Evolutionary conservation across 345 rosid genomes (phyloP).

Genomic region (Passiflora organensis): DNA sequence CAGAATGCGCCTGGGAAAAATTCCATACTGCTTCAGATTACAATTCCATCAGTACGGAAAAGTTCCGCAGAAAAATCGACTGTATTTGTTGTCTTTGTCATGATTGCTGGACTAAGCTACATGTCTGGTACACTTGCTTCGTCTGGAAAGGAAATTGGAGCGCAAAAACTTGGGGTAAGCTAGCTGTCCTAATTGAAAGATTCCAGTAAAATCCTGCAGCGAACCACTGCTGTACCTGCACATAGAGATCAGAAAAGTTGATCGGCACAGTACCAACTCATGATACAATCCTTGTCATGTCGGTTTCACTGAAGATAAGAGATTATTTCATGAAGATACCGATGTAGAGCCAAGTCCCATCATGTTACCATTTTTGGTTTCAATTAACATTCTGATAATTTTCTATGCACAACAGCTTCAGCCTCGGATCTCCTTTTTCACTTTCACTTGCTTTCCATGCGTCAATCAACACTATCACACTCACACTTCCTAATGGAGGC

Average conservation of each 20-base stretch:
- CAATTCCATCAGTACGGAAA: no score
- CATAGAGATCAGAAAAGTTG: not conserved
- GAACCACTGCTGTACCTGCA: not conserved
- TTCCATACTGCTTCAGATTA: no score
- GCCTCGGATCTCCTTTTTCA: conserved; percentile 10
- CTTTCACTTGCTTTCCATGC: conserved; percentile 12
- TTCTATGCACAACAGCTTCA: conserved; percentile 16
- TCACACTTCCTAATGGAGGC: not conserved
- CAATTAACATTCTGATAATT: conserved; percentile 19
- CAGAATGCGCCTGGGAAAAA: no score
- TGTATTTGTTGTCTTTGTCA: no score
- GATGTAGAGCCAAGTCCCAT: conserved; percentile 23
- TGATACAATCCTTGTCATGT: conserved; percentile 16
- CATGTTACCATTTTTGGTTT: conserved; percentile 14
- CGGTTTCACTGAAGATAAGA: conserved; percentile 14
- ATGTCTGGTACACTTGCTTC: no score
- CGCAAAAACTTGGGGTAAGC: no score
- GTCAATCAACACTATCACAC: conserved; percentile 11
- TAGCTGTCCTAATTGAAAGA: not conserved
- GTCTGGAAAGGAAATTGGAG: no score
- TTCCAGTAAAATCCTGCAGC: not conserved
- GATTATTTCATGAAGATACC: not conserved
- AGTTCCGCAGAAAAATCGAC: no score
- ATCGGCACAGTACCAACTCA: not conserved
- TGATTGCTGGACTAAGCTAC: no score